Percentiles rank a stretch among this genome's conserved stretches.
Evolutionary conservation across 345 rosid species (phyloP).

Genomic region (Eucalyptus melliodora): DNA sequence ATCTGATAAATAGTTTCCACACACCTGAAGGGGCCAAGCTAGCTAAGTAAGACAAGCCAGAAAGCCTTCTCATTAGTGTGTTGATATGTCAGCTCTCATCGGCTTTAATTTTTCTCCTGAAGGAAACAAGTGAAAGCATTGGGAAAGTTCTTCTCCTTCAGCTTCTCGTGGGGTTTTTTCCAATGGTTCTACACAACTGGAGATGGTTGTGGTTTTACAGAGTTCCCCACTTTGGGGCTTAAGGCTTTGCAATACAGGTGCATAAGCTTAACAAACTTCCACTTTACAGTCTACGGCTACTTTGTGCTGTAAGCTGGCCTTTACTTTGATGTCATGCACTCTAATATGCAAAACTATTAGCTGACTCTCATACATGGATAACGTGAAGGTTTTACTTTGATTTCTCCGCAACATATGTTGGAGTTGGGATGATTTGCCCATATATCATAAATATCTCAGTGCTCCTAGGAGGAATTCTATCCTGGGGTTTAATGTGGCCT

Average conservation of each 20-base stretch:
- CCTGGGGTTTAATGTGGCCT: constrained; percentile 14
- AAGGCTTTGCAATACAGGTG: not conserved
- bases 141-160: constrained; percentile 12
- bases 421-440: constrained; percentile 13
- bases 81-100: not conserved
- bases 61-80: not conserved
- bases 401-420: constrained; percentile 7
- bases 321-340: not conserved
- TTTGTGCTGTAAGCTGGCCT: not conserved
- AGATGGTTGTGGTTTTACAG: constrained; percentile 2
- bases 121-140: constrained; percentile 8
- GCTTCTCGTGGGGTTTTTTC: constrained; percentile 11
- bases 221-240: constrained; percentile 5
- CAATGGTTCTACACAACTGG: constrained; percentile 12
- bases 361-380: not conserved
- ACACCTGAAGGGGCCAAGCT: constrained; percentile 11
- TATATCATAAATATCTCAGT: constrained; percentile 5
- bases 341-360: not conserved
- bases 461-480: not conserved
- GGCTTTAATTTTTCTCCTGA: not conserved
- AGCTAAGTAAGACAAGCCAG: not conserved
- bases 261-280: not conserved
- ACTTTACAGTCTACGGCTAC: not conserved
- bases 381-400: constrained; percentile 5
- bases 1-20: constrained; percentile 12